Conservation (phyloP, 768 basidiomycete genomes). For the Russula olivacea region DNA sequence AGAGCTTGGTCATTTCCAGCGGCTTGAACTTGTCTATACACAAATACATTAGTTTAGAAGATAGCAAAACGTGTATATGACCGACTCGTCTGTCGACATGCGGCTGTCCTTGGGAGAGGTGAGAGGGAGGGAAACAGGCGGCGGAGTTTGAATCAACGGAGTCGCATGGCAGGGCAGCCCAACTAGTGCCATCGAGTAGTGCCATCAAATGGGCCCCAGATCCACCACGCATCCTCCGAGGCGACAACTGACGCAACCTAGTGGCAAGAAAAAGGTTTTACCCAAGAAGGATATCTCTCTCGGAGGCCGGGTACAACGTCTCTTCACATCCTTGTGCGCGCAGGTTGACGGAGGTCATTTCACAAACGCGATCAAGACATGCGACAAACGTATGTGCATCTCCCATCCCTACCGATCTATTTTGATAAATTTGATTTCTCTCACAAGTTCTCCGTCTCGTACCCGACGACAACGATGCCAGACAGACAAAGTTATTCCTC, state of each 20-base stretch:
- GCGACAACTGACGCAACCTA: conserved; percentile 8
- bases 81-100: conserved; percentile 27
- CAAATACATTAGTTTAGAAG: not conserved
- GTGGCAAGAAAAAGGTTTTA: conserved; percentile 27
- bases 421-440: not conserved
- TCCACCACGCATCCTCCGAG: conserved; percentile 6
- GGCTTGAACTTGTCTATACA: conserved; percentile 7
- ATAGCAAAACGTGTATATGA: conserved; percentile 6
- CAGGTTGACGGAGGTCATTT: conserved; percentile 91
- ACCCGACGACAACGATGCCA: conserved; percentile 62
- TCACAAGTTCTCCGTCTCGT: conserved; percentile 61
- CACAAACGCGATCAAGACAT: conserved; percentile 81
- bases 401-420: not conserved
- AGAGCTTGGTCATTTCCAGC: conserved; percentile 7
- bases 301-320: conserved; percentile 42
- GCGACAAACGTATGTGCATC: conserved; percentile 73
- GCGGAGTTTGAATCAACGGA: conserved; percentile 20
- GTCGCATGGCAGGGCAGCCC: not conserved
- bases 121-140: conserved; percentile 6
- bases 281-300: conserved; percentile 32
- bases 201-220: conserved; percentile 17
- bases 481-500: conserved; percentile 81
- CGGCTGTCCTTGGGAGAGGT: conserved; percentile 6
- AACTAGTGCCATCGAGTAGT: not conserved
- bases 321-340: conserved; percentile 74